Base-by-base conservation (phyloP, 768 basidiomycete species). In the Kwoniella botswanensis region DNA sequence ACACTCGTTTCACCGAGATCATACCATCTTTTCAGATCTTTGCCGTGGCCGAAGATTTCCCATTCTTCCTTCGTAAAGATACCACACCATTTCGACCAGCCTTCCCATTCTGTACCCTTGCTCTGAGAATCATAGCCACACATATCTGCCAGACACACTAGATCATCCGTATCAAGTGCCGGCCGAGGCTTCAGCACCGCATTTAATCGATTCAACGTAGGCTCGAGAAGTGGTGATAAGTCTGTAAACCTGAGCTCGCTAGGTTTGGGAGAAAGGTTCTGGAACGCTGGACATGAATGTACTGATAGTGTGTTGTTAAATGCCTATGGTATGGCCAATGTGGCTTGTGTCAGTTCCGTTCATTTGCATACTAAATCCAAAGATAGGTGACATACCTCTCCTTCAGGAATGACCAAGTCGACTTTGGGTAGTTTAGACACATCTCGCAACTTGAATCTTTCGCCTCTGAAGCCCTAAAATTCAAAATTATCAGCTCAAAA, bases 21-120 rank as follows among this genome's bases (percentile, higher is more conserved):
- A 81, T 94, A 93, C 79, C 88, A 94, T 81, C 93, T 92, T 73
- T 89, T 87, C 10, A 94, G 81, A 78, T 94, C 93, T 2, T 87
- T 86, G 58, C 85, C 86, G 78, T 93, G 92, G 73, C 91, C 92
- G 75, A 89, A 90, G 0, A 86, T 86, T 29, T 83, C 83, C 79
- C 90, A 93, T 63, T 93, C 93, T 3, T 86, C 84, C 15, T 74
- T 62, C 0, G 85, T 85, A 82, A 94, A 95, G n/a, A 94, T 79
- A 4, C 80, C 82, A 80, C 94, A 96, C 83, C 92, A 93, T 0
- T 87, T 88, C 72, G 90, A 91, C 78, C 80, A 64, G 84, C 74
- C 29, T 72, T 75, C 61, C 85, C 86, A 59, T 82, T 85, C n/a
- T 85, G 43, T 43, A 3, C 70, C 76, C 6, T 88, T 65, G 88